phyloP scores from a whole-genome alignment of 139 green algal species.

The Haematococcus lacustris region DNA sequence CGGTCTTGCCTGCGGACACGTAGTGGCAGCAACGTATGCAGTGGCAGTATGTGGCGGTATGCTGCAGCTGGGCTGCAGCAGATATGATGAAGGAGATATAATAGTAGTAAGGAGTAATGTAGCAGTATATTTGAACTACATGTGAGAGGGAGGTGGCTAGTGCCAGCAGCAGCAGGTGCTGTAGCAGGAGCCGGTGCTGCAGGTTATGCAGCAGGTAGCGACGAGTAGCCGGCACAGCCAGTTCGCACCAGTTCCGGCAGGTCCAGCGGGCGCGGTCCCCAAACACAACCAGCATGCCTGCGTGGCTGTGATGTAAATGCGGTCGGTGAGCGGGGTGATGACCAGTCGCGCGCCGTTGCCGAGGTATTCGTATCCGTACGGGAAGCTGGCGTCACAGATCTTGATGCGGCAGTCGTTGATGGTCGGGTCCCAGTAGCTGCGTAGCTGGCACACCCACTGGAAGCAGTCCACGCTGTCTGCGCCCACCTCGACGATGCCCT shows the following conservation, averaged over 20 bases:
- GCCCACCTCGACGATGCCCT: constrained; percentile 8
- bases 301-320: constrained; percentile 82
- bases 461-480: constrained; percentile 56
- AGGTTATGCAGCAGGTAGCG: too few species aligned
- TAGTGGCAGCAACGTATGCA: too few species aligned
- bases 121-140: too few species aligned
- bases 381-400: constrained; percentile 76
- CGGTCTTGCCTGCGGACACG: constrained; percentile 79
- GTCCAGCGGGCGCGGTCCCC: constrained; percentile 69
- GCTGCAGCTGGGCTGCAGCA: too few species aligned
- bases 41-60: too few species aligned
- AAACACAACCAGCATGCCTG: constrained; percentile 78
- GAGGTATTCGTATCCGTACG: constrained; percentile 79
- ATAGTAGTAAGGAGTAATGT: too few species aligned
- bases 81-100: too few species aligned
- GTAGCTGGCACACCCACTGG: constrained; percentile 72
- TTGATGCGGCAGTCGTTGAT: constrained; percentile 58
- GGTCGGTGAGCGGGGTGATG: constrained; percentile 76
- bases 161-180: too few species aligned
- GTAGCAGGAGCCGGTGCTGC: too few species aligned
- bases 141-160: too few species aligned
- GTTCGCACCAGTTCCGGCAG: constrained; percentile 35
- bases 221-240: too few species aligned
- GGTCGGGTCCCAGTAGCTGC: constrained; percentile 68
- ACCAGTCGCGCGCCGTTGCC: constrained; percentile 72